Conservation (phyloP, 768 basidiomycete species). For the Hygrophoropsis aurantiaca region DNA sequence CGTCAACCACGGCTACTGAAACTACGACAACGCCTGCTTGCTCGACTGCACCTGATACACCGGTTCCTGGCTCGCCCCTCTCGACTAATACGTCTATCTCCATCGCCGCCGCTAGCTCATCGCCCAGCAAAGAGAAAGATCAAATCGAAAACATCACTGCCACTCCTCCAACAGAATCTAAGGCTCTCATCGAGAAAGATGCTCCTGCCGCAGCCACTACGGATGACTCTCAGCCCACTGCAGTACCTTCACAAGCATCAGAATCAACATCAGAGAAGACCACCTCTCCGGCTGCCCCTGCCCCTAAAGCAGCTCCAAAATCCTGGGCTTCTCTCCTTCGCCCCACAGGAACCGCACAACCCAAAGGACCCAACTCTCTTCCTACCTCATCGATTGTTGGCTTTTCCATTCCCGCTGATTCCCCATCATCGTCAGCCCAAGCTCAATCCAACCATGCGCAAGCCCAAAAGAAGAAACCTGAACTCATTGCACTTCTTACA, state of each 20-base stretch:
- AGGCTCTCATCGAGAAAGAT: background rate
- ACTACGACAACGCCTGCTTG: slow-evolving; percentile 47
- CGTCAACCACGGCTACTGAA: slow-evolving; percentile 46
- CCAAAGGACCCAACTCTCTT: slow-evolving; percentile 46
- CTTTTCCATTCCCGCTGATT: slow-evolving; percentile 64
- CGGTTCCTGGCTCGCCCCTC: slow-evolving; percentile 51
- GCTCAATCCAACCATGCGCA: slow-evolving; percentile 29
- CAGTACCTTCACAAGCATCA: too few species aligned
- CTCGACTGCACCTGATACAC: slow-evolving; percentile 49
- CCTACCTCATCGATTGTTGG: slow-evolving; percentile 74
- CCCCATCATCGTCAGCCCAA: slow-evolving; percentile 21
- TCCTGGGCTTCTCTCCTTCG: slow-evolving; percentile 78
- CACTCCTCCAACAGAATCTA: background rate
- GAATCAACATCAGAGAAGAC: slow-evolving; percentile 11
- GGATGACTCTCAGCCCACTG: slow-evolving; percentile 5
- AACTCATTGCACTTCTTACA: slow-evolving; percentile 55
- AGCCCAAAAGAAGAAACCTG: slow-evolving; percentile 46
- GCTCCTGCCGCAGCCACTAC: slow-evolving; percentile 2
- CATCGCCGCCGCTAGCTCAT: slow-evolving; percentile 25
- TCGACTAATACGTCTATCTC: slow-evolving; percentile 65
- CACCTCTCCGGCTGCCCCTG: slow-evolving; percentile 13
- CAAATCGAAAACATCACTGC: background rate
- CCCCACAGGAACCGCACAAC: slow-evolving; percentile 36
- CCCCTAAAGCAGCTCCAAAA: slow-evolving; percentile 48
- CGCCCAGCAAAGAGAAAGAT: slow-evolving; percentile 19